Evolutionary conservation across 352 stramenopile species (phyloP), one percentile per base, ranked within the genome.

Genomic region (Blastocystis sp.): DNA sequence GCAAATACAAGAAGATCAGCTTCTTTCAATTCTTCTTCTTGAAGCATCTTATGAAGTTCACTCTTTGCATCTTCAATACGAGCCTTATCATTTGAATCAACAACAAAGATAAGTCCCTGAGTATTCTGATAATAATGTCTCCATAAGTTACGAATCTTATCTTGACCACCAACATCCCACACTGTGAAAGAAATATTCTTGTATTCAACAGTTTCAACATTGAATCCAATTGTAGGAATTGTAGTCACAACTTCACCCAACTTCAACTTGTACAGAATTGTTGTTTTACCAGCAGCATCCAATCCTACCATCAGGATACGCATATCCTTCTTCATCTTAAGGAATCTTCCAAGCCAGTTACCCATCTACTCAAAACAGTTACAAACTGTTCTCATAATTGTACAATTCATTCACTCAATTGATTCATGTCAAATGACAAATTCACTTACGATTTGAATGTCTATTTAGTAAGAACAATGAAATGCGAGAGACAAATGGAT

Each of bases 101-200:
- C 95, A 49, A 99, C 96, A 89, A 98, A 99, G 90, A 99, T 99
- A 56, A 99, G 91, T 83, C 94, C 96, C 92, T 99, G 95, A 89
- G 95, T 98, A 92, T 98, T 98, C 91, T 98, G 94, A 92, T 98
- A 99, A 92, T 99, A 98, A 92, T 98, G 95, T 65, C 95, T 93
- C 96, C 96, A 99, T 24, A 98, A 92, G 80, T 95, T 95, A 89
- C 96, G 93, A 89, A 99, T 98, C 92, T 93, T 93, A 91, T 97
- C 94, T 91, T 99, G 96, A 91, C 96, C 96, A 92, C 96, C 96
- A 65, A 99, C 95, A 91, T 99, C 96, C 96, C 95, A 98, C 78
- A 98, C 94, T 88, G 95, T 98, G 92, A 98, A 98, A 89, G 93
- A 97, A 92, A 98, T 98, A 92, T 98, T 98, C 92, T 98, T 98